A percentile compares a stretch with the other conserved stretches of the same genome.
These are phyloP conservation scores for Pseudozyma hubeiensis DNA, from an alignment of 1,284 basidiomycete genomes.

Conservation along the genomic window DNA sequence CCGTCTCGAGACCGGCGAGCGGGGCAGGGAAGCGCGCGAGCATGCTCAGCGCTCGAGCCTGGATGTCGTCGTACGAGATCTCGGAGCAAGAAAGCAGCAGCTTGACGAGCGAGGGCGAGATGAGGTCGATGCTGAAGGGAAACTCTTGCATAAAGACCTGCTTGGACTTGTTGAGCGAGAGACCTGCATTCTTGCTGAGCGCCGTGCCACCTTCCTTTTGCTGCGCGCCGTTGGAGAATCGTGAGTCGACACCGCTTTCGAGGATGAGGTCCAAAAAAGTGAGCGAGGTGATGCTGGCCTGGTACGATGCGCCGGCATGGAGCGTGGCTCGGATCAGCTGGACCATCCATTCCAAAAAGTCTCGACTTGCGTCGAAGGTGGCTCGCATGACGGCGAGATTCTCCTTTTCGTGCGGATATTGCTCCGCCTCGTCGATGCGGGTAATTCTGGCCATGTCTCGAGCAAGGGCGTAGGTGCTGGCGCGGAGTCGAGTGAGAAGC, in stretches of 20 bases:
- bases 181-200: constrained; percentile 42
- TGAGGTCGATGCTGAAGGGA: constrained; percentile 37
- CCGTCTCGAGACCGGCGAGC: constrained; percentile 38
- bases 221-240: constrained; percentile 21
- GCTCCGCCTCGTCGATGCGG: constrained; percentile 35
- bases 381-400: constrained; percentile 31
- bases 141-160: constrained; percentile 48
- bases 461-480: constrained; percentile 49
- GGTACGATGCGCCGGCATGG: constrained; percentile 64
- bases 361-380: constrained; percentile 29
- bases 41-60: constrained; percentile 45
- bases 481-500: constrained; percentile 58
- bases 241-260: constrained; percentile 48
- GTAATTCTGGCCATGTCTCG: constrained; percentile 42
- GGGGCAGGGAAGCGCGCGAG: constrained; percentile 55
- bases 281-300: constrained; percentile 53
- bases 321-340: constrained; percentile 38
- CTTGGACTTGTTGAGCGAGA: constrained; percentile 57
- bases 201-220: constrained; percentile 15
- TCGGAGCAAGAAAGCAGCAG: constrained; percentile 54
- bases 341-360: constrained; percentile 44
- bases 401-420: constrained; percentile 32
- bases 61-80: constrained; percentile 61
- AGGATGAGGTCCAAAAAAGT: constrained; percentile 57
- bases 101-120: constrained; percentile 45